phyloP scores from a whole-genome alignment of 2,329 filamentous ascomycete genomes.

The Claviceps purpurea region DNA sequence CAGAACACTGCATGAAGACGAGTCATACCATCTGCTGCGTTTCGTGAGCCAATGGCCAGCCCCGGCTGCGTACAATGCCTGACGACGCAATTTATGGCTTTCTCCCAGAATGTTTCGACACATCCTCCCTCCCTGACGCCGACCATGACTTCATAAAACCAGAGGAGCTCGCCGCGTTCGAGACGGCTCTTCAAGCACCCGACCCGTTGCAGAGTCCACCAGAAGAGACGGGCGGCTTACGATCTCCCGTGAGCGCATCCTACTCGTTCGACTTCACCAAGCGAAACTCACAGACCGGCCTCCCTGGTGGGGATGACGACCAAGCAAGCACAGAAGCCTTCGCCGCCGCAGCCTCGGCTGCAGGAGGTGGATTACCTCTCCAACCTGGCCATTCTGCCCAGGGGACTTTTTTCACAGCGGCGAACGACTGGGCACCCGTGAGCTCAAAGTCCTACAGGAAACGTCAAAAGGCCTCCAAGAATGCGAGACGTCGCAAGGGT shows the following conservation, averaged over 20 bases:
- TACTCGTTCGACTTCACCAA: constrained; percentile 30
- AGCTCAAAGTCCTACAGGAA: constrained; percentile 49
- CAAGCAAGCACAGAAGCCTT: constrained; percentile 23
- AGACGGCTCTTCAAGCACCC: constrained; percentile 67
- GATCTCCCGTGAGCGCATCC: constrained; percentile 24
- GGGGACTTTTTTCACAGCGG: constrained; percentile 63
- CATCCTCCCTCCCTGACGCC: constrained; percentile 60
- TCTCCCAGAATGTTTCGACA: constrained; percentile 51
- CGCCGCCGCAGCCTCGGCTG: constrained; percentile 24
- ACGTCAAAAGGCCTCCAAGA: constrained; percentile 24
- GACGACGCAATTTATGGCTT: constrained; percentile 37
- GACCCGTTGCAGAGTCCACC: constrained; percentile 54
- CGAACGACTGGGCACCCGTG: constrained; percentile 92
- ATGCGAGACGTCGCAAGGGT: constrained; percentile 17
- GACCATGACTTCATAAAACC: constrained; percentile 63
- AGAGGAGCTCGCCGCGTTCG: constrained; percentile 65
- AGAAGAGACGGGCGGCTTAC: constrained; percentile 33
- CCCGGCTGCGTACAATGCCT: constrained; percentile 10
- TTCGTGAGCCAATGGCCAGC: not conserved
- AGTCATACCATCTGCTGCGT: not conserved
- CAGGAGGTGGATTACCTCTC: constrained; percentile 21
- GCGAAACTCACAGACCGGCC: constrained; percentile 22
- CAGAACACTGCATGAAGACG: not conserved
- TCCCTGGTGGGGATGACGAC: constrained; percentile 17
- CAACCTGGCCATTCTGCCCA: constrained; percentile 15